Conservation (phyloP, 2,329 filamentous ascomycete genomes). For the Aureobasidium sp. region DNA sequence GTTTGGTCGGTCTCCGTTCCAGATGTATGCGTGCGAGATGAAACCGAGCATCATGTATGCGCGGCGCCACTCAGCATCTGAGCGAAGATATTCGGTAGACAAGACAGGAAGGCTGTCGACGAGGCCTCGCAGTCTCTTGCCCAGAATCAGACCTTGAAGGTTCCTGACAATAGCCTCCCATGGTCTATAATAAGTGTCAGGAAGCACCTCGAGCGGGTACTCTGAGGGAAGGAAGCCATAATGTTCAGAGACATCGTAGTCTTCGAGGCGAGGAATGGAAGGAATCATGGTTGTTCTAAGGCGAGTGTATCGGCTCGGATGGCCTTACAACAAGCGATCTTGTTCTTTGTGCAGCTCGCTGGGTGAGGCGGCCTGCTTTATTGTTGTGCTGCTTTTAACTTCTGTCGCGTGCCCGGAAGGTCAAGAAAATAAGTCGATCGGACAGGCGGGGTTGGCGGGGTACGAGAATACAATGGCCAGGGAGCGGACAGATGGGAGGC, state of each 20-base stretch:
- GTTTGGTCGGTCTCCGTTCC: conserved; percentile 68
- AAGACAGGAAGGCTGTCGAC: conserved; percentile 77
- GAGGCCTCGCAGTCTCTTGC: conserved; percentile 69
- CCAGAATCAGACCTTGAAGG: conserved; percentile 78
- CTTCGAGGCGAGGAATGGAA: conserved; percentile 46
- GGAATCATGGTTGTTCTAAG: conserved; percentile 28
- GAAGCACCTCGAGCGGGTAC: conserved; percentile 68
- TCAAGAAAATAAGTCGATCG: not conserved
- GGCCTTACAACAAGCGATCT: not conserved
- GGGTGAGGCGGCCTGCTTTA: not conserved
- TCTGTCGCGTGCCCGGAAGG: not conserved
- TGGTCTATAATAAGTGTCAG: conserved; percentile 85
- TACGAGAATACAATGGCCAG: not conserved
- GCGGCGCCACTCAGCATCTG: conserved; percentile 83
- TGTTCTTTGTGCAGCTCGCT: not conserved
- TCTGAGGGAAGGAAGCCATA: conserved; percentile 84
- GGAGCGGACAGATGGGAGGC: conserved; percentile 4
- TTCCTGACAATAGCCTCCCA: conserved; percentile 87
- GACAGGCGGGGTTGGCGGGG: conserved; percentile 9
- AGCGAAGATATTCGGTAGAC: conserved; percentile 70
- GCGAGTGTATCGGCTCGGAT: not conserved
- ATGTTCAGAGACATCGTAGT: conserved; percentile 70
- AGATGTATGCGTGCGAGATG: conserved; percentile 78
- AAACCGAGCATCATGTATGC: conserved; percentile 75
- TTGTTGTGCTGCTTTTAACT: not conserved